Conservation (phyloP, 768 basidiomycete genomes). For the Naematelia encephala region DNA sequence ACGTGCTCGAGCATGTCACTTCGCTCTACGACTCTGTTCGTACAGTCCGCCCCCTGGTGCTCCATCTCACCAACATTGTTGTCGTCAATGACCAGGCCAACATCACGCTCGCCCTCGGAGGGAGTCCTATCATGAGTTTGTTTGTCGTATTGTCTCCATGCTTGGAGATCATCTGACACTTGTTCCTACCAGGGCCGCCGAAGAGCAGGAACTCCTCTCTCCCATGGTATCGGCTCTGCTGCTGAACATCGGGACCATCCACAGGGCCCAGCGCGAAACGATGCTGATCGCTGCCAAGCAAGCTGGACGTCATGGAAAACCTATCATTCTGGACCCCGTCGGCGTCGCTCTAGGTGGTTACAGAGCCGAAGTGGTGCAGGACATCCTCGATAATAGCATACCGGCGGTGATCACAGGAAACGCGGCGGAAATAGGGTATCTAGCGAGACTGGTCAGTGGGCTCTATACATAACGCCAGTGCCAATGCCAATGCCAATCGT, state of each 20-base stretch:
- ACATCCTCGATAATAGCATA: neutral
- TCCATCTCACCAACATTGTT: conserved; percentile 2
- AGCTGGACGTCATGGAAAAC: neutral
- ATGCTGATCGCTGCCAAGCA: neutral
- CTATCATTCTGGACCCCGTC: neutral
- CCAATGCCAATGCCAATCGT: neutral
- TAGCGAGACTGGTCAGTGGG: neutral
- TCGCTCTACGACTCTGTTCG: neutral
- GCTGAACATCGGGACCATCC: neutral
- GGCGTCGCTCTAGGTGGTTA: neutral
- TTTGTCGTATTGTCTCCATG: neutral
- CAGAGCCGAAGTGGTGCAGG: neutral
- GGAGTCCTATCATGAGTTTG: conserved; percentile 2
- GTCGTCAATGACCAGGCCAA: conserved; percentile 2
- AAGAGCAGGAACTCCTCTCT: neutral
- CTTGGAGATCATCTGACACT: neutral
- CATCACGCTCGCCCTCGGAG: neutral
- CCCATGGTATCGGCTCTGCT: neutral
- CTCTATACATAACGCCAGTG: neutral
- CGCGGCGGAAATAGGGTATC: neutral
- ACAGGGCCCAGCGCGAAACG: conserved; percentile 1
- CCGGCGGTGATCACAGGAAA: conserved; percentile 3
- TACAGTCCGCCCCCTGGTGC: neutral
- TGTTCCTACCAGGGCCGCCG: neutral
- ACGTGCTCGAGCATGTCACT: neutral